These are phyloP conservation scores for Aquilaria agallochum DNA, from an alignment of 441 rosid genomes.

Conservation along the genomic window DNA sequence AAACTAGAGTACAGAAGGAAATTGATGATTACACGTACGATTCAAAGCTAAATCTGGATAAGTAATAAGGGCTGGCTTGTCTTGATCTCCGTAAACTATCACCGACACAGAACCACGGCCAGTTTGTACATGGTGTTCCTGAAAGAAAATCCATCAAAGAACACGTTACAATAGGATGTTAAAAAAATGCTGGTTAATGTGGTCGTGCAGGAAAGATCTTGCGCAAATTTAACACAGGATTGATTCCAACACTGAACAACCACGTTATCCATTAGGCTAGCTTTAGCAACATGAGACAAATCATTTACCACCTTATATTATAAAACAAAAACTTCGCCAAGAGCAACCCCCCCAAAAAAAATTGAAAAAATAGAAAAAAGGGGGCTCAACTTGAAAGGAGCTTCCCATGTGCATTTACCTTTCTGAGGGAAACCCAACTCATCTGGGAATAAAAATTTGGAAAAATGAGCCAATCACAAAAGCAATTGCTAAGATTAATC, in stretches of 20 bases:
- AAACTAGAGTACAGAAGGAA: too few species aligned
- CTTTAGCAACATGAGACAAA: constrained; percentile 10
- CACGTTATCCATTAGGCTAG: constrained; percentile 2
- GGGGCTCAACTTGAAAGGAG: constrained; percentile 28
- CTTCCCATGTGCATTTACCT: constrained; percentile 55
- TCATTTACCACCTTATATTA: constrained; percentile 14
- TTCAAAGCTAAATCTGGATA: constrained; percentile 73
- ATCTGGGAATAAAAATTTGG: constrained; percentile 11
- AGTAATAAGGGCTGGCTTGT: constrained; percentile 65
- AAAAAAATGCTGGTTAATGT: constrained; percentile 6
- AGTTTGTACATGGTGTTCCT: constrained; percentile 66
- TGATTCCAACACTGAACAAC: too few species aligned
- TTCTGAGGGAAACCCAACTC: constrained; percentile 16
- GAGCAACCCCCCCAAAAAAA: constrained; percentile 21
- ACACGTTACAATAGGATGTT: constrained; percentile 12
- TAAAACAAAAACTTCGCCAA: too few species aligned
- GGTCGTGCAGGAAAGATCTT: too few species aligned
- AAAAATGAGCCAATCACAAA: constrained; percentile 16
- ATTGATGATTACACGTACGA: constrained; percentile 30
- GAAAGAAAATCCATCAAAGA: constrained; percentile 21
- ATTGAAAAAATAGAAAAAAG: neutral
- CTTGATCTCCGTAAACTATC: constrained; percentile 65
- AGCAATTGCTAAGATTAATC: constrained; percentile 31
- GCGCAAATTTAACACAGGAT: too few species aligned
- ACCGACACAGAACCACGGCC: constrained; percentile 59